Conservation (phyloP, 495 filamentous ascomycete genomes). For the Penicillium subrubescens region DNA sequence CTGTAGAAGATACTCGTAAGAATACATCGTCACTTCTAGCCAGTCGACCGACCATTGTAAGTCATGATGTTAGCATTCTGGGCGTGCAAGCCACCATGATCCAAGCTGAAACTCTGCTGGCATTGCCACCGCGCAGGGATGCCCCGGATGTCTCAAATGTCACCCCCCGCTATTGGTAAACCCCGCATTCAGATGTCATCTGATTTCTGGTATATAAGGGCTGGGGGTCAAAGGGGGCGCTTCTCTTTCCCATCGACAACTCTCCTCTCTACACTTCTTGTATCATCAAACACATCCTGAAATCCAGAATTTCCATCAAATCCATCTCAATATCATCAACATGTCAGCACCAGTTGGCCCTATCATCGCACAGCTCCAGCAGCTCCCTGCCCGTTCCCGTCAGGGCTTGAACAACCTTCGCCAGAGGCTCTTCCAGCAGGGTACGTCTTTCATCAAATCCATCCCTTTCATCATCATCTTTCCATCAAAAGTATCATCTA, state of each 20-base stretch:
- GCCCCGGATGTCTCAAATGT: constrained; percentile 26
- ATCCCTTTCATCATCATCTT: background rate
- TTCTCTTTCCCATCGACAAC: constrained; percentile 4
- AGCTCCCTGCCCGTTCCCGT: constrained; percentile 31
- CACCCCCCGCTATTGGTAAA: constrained; percentile 22
- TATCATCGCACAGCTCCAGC: constrained; percentile 25
- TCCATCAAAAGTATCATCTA: background rate
- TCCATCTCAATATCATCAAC: constrained; percentile 7
- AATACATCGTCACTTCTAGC: background rate
- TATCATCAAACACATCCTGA: constrained; percentile 8
- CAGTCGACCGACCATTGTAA: background rate
- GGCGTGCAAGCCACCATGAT: constrained; percentile 1
- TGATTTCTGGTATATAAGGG: constrained; percentile 28
- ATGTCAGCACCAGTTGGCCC: constrained; percentile 33
- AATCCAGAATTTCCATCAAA: constrained; percentile 11
- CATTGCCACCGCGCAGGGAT: constrained; percentile 19
- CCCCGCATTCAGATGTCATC: constrained; percentile 32
- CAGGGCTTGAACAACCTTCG: constrained; percentile 34
- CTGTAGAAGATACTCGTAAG: background rate
- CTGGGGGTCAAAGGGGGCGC: background rate
- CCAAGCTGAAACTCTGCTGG: constrained; percentile 17
- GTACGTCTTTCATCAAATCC: constrained; percentile 18
- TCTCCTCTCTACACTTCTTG: constrained; percentile 16
- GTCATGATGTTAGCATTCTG: background rate
- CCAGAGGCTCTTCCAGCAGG: constrained; percentile 35